phyloP scores from a whole-genome alignment of 2,329 filamentous ascomycete genomes.

The Diaporthe caulivora region DNA sequence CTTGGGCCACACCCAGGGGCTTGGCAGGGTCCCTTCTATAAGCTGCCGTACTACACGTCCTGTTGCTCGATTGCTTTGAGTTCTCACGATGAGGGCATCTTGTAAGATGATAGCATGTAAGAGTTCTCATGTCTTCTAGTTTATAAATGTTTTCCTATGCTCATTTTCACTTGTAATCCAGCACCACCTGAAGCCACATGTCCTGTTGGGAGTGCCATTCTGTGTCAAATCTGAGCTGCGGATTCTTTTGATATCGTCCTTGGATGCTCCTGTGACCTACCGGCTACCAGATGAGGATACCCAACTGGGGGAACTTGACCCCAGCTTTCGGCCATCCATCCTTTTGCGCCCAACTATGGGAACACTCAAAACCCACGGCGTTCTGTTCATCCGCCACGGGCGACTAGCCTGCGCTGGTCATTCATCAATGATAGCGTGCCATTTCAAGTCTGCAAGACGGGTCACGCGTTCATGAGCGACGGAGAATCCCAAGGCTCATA shows the following conservation, averaged over 20 bases:
- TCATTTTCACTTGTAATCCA: not conserved
- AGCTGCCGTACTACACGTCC: not conserved
- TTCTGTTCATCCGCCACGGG: conserved; percentile 9
- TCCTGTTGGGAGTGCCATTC: not conserved
- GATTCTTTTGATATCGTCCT: not conserved
- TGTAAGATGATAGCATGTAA: too few species aligned
- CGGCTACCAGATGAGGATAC: not conserved
- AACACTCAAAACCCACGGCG: not conserved
- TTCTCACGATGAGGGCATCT: too few species aligned
- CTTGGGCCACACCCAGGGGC: conserved; percentile 2
- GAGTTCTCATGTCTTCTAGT: not conserved
- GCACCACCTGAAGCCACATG: not conserved
- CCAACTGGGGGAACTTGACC: not conserved
- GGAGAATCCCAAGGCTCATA: conserved; percentile 46
- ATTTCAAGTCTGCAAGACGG: not conserved
- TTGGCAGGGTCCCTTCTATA: conserved; percentile 11
- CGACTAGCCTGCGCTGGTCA: not conserved
- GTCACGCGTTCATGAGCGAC: not conserved
- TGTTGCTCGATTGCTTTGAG: not conserved
- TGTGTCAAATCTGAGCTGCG: not conserved
- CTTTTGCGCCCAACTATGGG: not conserved
- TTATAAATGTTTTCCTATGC: not conserved
- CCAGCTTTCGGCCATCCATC: too few species aligned
- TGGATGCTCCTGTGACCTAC: not conserved
- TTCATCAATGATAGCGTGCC: not conserved